Evolutionary conservation across 148 eudicot species (phyloP), one percentile per base, ranked within the genome.

Genomic region (Chenopodium formosanum): DNA sequence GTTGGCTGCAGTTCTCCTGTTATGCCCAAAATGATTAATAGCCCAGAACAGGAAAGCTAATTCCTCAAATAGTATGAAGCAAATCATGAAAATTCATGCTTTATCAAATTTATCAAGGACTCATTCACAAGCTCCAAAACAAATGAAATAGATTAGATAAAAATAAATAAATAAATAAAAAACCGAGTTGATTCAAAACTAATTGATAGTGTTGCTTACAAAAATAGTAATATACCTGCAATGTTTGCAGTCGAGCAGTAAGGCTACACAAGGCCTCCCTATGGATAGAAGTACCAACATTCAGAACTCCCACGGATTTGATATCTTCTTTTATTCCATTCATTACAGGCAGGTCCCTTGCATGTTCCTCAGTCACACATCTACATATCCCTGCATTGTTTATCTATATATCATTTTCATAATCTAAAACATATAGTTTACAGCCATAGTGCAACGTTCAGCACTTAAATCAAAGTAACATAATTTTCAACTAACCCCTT

Each of bases 271-370:
- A 88, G 81, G 89, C 92, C 70, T 94, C 98, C 75, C 81, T 88
- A 79, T 84, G 90, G 65, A 47, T 87, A 60, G 90, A 85, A 78
- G 87, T 87, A 27, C 92, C 97, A 19, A 90, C 81, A 86, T 91
- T 87, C 63, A 94, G 80, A 75, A 90, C 98, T 74, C 90, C 89
- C 23, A 91, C 86, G 44, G 93, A 86, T 83, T 94, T 94, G 62
- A 94, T 88, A 74, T 88, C 93, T 86, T 94, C 98, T 87, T 92
- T 92, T 80, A 94, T 94, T 34, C 98, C 98, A 74, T 94, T 94
- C 97, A 94, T 91, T 69, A 94, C 83, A 9, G 98, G 98, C 34
- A 94, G 84, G 80, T 91, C 93, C 85, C 93, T 88, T 11, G 87
- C 97, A 79, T 94, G 98, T 78, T 94, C 93, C 73, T 86, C 92